Evolutionary conservation across 106 monocot genomes (phyloP).

Genomic region (Cymbidium sinense): DNA sequence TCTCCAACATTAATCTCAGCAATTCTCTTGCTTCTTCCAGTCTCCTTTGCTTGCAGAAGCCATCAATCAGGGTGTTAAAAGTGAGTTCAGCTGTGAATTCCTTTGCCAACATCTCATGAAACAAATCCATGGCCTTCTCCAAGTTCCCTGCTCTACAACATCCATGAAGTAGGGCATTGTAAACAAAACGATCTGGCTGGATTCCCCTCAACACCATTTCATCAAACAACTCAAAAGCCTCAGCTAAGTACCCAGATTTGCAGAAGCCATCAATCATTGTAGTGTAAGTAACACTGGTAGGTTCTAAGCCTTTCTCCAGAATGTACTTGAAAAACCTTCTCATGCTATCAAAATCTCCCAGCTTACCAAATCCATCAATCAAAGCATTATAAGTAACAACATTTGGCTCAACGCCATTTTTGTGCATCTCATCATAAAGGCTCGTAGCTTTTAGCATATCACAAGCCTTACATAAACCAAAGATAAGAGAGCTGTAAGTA

Average conservation of each 20-base stretch:
- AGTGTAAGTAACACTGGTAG: slow-evolving; percentile 67
- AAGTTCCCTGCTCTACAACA: slow-evolving; percentile 51
- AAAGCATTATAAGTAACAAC: slow-evolving; percentile 68
- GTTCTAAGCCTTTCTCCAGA: slow-evolving; percentile 40
- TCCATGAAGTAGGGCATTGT: slow-evolving; percentile 47
- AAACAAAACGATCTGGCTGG: slow-evolving; percentile 46
- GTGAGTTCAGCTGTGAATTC: slow-evolving; percentile 35
- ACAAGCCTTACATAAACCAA: slow-evolving; percentile 51
- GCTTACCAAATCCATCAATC: slow-evolving; percentile 63
- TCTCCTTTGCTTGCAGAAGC: slow-evolving; percentile 62
- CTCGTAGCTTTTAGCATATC: slow-evolving; percentile 45
- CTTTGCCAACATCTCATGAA: slow-evolving; percentile 42
- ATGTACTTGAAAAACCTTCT: slow-evolving; percentile 35
- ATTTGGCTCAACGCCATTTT: slow-evolving; percentile 53
- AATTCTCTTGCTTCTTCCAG: slow-evolving; percentile 43
- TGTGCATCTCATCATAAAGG: slow-evolving; percentile 51
- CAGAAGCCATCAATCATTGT: slow-evolving; percentile 62
- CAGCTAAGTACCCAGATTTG: slow-evolving; percentile 41
- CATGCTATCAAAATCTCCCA: slow-evolving; percentile 48
- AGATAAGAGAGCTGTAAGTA: slow-evolving; percentile 61
- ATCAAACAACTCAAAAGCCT: slow-evolving; percentile 65
- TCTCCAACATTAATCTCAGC: slow-evolving; percentile 47
- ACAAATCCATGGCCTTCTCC: slow-evolving; percentile 40
- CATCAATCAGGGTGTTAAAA: slow-evolving; percentile 63
- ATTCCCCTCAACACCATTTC: slow-evolving; percentile 63